Evolutionary conservation across 306 rosid genomes (phyloP), one percentile per base, ranked within the genome.

Genomic region (Bauhinia variegata): DNA sequence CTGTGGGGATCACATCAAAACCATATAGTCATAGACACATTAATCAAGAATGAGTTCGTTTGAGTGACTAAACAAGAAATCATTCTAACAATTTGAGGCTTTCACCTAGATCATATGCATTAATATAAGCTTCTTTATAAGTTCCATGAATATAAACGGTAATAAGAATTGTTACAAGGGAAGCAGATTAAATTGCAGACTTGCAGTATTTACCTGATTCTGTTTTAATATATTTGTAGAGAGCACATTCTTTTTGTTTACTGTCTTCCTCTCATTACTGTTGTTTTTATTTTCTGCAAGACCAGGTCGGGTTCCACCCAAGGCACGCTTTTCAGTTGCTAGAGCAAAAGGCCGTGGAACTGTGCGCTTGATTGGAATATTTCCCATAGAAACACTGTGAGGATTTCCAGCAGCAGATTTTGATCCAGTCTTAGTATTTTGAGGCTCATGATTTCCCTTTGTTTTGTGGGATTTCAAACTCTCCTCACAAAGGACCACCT

Each of bases 311-410:
- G 69, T 69, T 73, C 81, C 85, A 63, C 55, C 62, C 1, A 84
- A 82, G 68, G 96, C 97, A 60, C 97, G 99, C 81, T 76, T 95
- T 79, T 95, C 99, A 37, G 99, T 95, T 57, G 99, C 97, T 13
- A 95, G 83, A 65, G 97, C 78, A 83, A 95, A 95, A 17, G 99
- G 99, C 56, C 81, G 92, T 5, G 99, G 99, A 79, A 95, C 78
- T 30, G 96, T 95, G 55, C 70, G 85, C 67, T 82, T 93, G 77
- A 79, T 78, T 78, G 81, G 85, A 53, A 63, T 77, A 81, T 72
- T 51, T 13, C 79, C 85, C 60, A 85, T 82, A 37, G 38, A 86
- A 62, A 73, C 83, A 67, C 83, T 58, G 47, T 78, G 79, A 47
- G 59, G 39, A 74, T 75, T 85, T 72, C 91, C 92, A 41, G 62